Base-by-base conservation (phyloP, 371 early-diverging fungal genomes). In the Lichtheimia corymbifera region DNA sequence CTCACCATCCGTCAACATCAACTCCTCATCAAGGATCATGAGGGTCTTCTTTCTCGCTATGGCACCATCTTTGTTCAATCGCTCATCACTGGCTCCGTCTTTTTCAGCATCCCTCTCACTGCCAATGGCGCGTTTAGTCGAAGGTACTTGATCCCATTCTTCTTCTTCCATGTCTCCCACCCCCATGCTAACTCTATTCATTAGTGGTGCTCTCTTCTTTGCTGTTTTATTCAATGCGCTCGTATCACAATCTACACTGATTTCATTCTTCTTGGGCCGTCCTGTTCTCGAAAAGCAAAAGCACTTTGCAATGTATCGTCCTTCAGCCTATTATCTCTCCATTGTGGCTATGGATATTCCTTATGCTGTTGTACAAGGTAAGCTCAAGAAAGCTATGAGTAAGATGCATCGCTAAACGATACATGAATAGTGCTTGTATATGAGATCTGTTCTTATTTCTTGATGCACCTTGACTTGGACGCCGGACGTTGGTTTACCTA, bases 281-380 rank as follows among this genome's bases (percentile, higher is more conserved):
- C 83, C 81, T 13, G 69, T 88, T 30, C 59, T 89, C 3, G 85
- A 88, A 64, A 91, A 88, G 59, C 89, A 89, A 69, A 87, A 87
- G 61, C 81, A 78, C n/a, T 82, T 76, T 64, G 89, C 87, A 2
- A 64, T 91, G 54, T 88, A 87, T 62, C 79, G 83, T n/a, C 87
- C 91, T 1, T 80, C 85, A 0, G 84, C 88, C 0, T 79, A 76
- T 55, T 86, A 84, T 44, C 35, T 89, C 30, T 82, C 88, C 4
- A 83, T 86, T 66, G 77, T 82, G 14, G 57, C 73, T 41, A 59
- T 77, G 70, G 77, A 74, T 58, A 50, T 80, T 7, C 80, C 67
- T 1, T 67, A 66, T 17, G 73, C 68, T 2, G 15, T 71, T 78
- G 54, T 43, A 66, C 18, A 71, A 71, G 17, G 13, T 44, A 41